These are phyloP conservation scores for Claviceps africana DNA, from an alignment of 2,329 filamentous ascomycete species.

Conservation along the genomic window DNA sequence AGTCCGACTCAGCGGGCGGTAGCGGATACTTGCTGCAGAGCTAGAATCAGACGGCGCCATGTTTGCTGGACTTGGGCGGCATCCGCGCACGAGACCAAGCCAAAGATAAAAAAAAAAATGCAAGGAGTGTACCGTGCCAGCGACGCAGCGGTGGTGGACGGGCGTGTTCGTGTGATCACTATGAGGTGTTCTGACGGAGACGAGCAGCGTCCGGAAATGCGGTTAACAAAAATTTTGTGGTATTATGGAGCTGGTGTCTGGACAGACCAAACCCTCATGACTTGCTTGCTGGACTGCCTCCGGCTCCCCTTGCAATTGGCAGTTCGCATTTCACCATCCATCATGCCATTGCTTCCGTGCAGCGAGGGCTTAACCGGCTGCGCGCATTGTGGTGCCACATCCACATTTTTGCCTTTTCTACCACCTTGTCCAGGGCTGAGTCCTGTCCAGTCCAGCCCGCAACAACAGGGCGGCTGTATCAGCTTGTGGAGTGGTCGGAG, in stretches of 20 bases:
- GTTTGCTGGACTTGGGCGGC: neutral
- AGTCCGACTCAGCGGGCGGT: slow-evolving; percentile 10
- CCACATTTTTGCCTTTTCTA: neutral
- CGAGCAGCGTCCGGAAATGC: neutral
- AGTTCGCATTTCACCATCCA: neutral
- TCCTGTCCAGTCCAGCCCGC: neutral
- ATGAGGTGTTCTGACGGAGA: neutral
- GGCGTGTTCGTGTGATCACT: neutral
- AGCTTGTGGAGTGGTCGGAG: neutral
- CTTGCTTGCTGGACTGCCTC: neutral
- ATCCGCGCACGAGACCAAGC: neutral
- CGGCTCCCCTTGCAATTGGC: too few relatives aligned
- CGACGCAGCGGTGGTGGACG: neutral
- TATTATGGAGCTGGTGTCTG: neutral
- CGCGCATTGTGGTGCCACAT: neutral
- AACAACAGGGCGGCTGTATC: too few relatives aligned
- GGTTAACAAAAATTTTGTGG: neutral
- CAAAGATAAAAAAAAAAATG: neutral
- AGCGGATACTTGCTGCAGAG: slow-evolving; percentile 6
- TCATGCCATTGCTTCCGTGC: too few relatives aligned
- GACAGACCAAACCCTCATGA: neutral
- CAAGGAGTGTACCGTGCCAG: neutral
- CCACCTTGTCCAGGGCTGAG: neutral
- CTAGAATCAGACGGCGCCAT: neutral
- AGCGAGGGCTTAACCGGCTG: too few relatives aligned